Percentiles rank a stretch among this genome's conserved stretches.
Conservation (phyloP, 192 early-diverging fungal species). For the Blastocladiella britannica region DNA sequence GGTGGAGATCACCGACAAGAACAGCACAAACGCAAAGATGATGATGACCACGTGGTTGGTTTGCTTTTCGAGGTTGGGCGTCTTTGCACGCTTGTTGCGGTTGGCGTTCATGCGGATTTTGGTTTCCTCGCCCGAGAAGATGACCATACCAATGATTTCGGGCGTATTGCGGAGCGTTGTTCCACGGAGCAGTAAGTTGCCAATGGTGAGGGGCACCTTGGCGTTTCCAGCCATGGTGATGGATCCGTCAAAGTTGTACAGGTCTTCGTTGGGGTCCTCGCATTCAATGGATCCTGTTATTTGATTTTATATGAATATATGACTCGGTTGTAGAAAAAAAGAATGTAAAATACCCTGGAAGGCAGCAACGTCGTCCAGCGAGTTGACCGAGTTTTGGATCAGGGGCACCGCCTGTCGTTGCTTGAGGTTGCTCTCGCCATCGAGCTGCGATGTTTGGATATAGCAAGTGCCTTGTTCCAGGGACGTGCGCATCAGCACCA, state of each 20-base stretch:
- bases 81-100: slow-evolving; percentile 30
- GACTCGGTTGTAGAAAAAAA: slow-evolving; percentile 2
- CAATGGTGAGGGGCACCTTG: slow-evolving; percentile 47
- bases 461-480: slow-evolving; percentile 55
- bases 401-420: slow-evolving; percentile 46
- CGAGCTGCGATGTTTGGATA: slow-evolving; percentile 68
- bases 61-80: slow-evolving; percentile 47
- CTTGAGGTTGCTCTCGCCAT: slow-evolving; percentile 81
- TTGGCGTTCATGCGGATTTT: slow-evolving; percentile 27
- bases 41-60: slow-evolving; percentile 61
- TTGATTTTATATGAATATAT: slow-evolving; percentile 3
- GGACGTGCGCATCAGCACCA: slow-evolving; percentile 45
- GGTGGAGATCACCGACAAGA: slow-evolving; percentile 28
- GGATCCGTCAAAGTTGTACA: slow-evolving; percentile 69
- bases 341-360: slow-evolving; percentile 21
- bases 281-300: slow-evolving; percentile 21
- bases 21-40: slow-evolving; percentile 36
- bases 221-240: slow-evolving; percentile 11
- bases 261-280: slow-evolving; percentile 53
- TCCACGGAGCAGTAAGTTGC: slow-evolving; percentile 66
- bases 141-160: slow-evolving; percentile 50
- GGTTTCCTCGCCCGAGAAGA: slow-evolving; percentile 32
- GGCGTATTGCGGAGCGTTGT: slow-evolving; percentile 64
- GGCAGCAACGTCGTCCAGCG: slow-evolving; percentile 22
- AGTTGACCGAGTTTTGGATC: slow-evolving; percentile 23